Evolutionary conservation across 2,329 filamentous ascomycete species (phyloP).

Genomic region (Scedosporium boydii): DNA sequence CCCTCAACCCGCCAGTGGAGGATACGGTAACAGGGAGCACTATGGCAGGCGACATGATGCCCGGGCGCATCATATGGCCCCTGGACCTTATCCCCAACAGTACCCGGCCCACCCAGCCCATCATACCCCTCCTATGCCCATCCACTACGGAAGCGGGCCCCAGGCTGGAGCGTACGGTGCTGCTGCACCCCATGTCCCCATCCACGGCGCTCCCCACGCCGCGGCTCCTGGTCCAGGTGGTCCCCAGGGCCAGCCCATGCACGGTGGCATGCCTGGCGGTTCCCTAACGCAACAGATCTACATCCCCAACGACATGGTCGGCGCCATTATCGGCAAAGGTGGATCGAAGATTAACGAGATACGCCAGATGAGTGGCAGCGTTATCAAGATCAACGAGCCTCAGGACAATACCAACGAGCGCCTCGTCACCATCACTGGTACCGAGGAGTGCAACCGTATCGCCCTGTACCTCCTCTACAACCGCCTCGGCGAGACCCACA

Average conservation of each 20-base stretch:
- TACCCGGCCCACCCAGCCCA: conserved; percentile 60
- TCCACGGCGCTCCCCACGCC: conserved; percentile 55
- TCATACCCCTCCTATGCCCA: conserved; percentile 52
- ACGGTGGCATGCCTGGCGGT: conserved; percentile 45
- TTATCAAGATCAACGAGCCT: conserved; percentile 99
- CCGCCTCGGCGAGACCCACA: conserved; percentile 65
- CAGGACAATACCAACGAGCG: conserved; percentile 99
- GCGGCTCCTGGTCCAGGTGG: conserved; percentile 42
- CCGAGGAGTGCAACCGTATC: conserved; percentile 98
- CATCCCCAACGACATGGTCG: conserved; percentile 99
- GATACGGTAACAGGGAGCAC: conserved; percentile 84
- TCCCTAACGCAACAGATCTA: conserved; percentile 96
- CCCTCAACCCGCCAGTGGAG: conserved; percentile 74
- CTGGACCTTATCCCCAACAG: conserved; percentile 60
- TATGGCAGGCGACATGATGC: conserved; percentile 66
- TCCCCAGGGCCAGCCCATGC: conserved; percentile 57
- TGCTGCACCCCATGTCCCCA: conserved; percentile 65
- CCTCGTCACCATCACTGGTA: conserved; percentile 93
- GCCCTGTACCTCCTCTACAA: conserved; percentile 99
- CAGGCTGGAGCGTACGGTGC: conserved; percentile 69
- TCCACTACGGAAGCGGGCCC: conserved; percentile 63
- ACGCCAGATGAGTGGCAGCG: conserved; percentile 88
- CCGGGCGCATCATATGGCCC: conserved; percentile 65
- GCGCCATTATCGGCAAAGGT: conserved; percentile 96
- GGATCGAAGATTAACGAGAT: conserved; percentile 99